Base-by-base conservation (phyloP, 2,329 filamentous ascomycete genomes). In the Talaromyces sp. region DNA sequence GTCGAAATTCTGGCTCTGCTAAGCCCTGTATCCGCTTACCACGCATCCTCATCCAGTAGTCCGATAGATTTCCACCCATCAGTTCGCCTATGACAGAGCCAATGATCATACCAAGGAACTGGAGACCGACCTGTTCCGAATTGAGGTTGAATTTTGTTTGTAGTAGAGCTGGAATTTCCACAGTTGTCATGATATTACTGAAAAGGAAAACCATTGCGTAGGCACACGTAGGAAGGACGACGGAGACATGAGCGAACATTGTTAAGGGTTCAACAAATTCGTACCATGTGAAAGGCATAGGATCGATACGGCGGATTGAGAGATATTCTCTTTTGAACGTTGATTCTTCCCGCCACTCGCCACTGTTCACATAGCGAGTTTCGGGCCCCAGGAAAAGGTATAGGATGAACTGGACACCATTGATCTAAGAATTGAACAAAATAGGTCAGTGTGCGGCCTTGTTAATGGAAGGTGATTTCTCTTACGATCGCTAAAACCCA, bases 141-240 rank as follows among this genome's bases (percentile, higher is more conserved):
- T 84, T 82, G 69, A 86, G 77, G 4, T 74, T 77, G 53, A 84
- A 87, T 55, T 80, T 81, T 35, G 76, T 66, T 4, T 77, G 73
- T 60, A 85, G 82, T 4, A 86, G 71, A 47, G 83, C 78, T 0
- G 84, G 84, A 8, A 86, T 80, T 62, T 86, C 83, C 30, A 86
- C 79, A 0, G 82, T 82, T 40, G 80, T 68, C 56, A 85, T 70
- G 33, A 86, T 77, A 51, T 72, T 79, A 37, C 70, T 75, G 64
- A 82, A 84, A 3, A 80, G 70, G 67, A 86, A 86, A 17, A 83
- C 70, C 75, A 86, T 82, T 5, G 82, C 68, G 63, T 86, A 85
- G 2, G 80, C 76, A 7, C 74, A 68, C 0, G 83, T 75, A 0
- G 83, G 82, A 19, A 86, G 74, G 37, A 80, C 55, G 32, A 85